A percentile compares a stretch with the other conserved stretches of the same genome.
Conservation (phyloP, 345 rosid genomes). For the Ceriops decandra region DNA sequence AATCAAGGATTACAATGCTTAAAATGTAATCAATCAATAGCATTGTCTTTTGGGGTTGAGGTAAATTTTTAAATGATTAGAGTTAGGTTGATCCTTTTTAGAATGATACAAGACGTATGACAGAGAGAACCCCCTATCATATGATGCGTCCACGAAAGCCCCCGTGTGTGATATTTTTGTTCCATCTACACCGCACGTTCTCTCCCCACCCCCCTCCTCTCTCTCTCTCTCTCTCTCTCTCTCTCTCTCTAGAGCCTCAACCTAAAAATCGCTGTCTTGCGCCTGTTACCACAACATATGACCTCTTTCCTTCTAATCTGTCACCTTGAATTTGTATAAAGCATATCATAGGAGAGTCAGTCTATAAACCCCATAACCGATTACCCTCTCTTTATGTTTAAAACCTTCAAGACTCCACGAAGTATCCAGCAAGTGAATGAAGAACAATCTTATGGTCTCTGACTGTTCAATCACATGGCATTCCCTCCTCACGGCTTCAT, state of each 20-base stretch:
- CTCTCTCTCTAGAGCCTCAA: conserved; percentile 12
- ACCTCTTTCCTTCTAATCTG: neutral
- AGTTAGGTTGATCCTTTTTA: too few relatives aligned
- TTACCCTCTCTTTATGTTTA: neutral
- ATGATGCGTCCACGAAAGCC: conserved; percentile 41
- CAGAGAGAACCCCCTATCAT: conserved; percentile 22
- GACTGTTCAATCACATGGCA: conserved; percentile 40
- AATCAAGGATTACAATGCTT: neutral
- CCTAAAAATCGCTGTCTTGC: conserved; percentile 34
- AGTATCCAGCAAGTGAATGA: neutral
- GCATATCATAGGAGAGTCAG: conserved; percentile 20
- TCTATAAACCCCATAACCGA: neutral
- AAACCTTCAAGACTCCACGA: neutral
- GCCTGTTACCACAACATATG: conserved; percentile 29
- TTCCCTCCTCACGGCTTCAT: conserved; percentile 62
- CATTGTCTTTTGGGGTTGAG: neutral
- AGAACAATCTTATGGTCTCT: neutral
- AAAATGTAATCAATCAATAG: neutral
- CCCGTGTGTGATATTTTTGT: conserved; percentile 26
- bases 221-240: conserved; percentile 19
- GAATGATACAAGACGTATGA: neutral
- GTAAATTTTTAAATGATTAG: conserved; percentile 25
- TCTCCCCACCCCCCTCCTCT: neutral
- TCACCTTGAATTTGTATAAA: conserved; percentile 27
- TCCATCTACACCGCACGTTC: conserved; percentile 24